Conservation (phyloP, 1,284 basidiomycete species). For the Marasmius oreades region DNA sequence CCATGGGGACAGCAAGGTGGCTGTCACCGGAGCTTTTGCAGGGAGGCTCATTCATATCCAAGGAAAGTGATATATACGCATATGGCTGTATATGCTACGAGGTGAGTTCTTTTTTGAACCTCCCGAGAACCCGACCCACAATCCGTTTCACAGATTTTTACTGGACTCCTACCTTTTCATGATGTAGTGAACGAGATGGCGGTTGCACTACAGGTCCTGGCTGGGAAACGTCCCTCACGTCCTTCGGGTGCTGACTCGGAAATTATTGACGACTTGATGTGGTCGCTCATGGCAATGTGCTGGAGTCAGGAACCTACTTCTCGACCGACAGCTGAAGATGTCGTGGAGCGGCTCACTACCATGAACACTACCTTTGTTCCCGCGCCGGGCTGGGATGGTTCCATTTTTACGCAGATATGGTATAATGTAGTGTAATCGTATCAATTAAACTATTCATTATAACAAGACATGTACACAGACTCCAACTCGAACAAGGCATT, state of each 20-base stretch:
- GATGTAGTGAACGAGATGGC: slow-evolving; percentile 10
- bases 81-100: slow-evolving; percentile 23
- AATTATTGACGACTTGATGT: slow-evolving; percentile 4
- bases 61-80: not conserved
- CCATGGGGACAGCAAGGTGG: not conserved
- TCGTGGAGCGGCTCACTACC: too few relatives aligned
- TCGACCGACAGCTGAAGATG: slow-evolving; percentile 6
- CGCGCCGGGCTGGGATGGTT: too few relatives aligned
- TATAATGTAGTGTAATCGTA: too few relatives aligned
- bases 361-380: too few relatives aligned
- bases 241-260: too few relatives aligned
- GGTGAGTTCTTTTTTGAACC: slow-evolving; percentile 9
- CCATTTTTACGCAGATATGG: too few relatives aligned
- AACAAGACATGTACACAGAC: too few relatives aligned
- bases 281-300: slow-evolving; percentile 10
- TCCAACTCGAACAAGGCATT: too few relatives aligned
- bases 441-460: too few relatives aligned
- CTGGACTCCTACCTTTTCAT: slow-evolving; percentile 16
- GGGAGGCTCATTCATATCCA: not conserved
- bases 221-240: slow-evolving; percentile 5
- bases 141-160: slow-evolving; percentile 11
- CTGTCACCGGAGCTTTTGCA: not conserved
- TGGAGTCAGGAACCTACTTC: slow-evolving; percentile 7
- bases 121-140: not conserved
- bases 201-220: slow-evolving; percentile 13